A percentile compares a stretch with the other conserved stretches of the same genome.
Evolutionary conservation across 768 basidiomycete species (phyloP).

Genomic region (Kwoniella europaea): DNA sequence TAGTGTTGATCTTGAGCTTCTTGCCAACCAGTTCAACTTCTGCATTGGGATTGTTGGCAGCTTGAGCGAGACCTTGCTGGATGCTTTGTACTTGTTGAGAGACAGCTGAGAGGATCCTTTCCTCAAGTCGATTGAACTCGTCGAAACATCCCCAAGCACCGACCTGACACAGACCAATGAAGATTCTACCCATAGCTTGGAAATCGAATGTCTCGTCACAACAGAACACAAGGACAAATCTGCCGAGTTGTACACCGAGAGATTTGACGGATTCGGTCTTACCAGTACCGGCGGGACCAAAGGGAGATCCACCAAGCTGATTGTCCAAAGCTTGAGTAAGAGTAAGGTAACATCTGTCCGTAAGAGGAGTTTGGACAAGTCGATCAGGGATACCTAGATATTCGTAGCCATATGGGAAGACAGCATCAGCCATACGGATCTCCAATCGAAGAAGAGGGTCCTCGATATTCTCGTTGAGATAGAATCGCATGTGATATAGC

Average conservation of each 20-base stretch:
- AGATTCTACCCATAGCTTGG: slow-evolving; percentile 99
- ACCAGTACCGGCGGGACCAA: slow-evolving; percentile 98
- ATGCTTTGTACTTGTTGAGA: slow-evolving; percentile 99
- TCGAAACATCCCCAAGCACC: slow-evolving; percentile 86
- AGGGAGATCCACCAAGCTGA: slow-evolving; percentile 95
- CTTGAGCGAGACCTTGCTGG: slow-evolving; percentile 86
- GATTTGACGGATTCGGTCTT: slow-evolving; percentile 99
- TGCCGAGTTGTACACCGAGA: slow-evolving; percentile 92
- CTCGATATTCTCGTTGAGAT: slow-evolving; percentile 72
- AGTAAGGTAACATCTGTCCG: slow-evolving; percentile 94
- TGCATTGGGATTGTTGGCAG: slow-evolving; percentile 79
- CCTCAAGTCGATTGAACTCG: slow-evolving; percentile 83
- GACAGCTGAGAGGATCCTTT: slow-evolving; percentile 95
- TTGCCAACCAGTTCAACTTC: slow-evolving; percentile 97
- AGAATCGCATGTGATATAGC: slow-evolving; percentile 99
- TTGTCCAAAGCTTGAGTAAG: slow-evolving; percentile 92
- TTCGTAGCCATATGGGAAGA: slow-evolving; percentile 97
- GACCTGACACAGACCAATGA: slow-evolving; percentile 97
- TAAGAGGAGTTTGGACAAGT: slow-evolving; percentile 95
- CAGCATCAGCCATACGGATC: slow-evolving; percentile 85
- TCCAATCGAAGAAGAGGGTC: slow-evolving; percentile 79
- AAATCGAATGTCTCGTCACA: slow-evolving; percentile 99
- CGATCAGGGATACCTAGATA: slow-evolving; percentile 96
- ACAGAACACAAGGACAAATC: slow-evolving; percentile 99
- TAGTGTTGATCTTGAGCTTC: slow-evolving; percentile 86